Percentiles rank a stretch among this genome's conserved stretches.
phyloP scores from a whole-genome alignment of 805 yeast species.

The Priceomyces medius region DNA sequence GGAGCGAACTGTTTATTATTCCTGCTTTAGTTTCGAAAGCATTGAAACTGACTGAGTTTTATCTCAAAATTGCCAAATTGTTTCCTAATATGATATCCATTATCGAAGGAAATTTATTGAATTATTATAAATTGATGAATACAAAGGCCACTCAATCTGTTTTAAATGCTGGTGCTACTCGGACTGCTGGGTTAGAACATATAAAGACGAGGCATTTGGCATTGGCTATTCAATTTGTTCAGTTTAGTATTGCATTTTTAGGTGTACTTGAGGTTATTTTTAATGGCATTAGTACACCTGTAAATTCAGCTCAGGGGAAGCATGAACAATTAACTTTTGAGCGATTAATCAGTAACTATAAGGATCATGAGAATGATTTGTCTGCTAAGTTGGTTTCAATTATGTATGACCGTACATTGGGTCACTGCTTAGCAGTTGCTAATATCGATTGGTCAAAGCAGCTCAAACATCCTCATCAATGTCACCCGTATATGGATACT shows the following conservation, averaged over 20 bases:
- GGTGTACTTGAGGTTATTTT: slow-evolving; percentile 21
- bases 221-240: slow-evolving; percentile 63
- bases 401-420: slow-evolving; percentile 62
- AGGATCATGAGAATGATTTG: slow-evolving; percentile 63
- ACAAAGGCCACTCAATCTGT: slow-evolving; percentile 58
- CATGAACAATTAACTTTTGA: slow-evolving; percentile 20
- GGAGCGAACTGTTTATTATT: slow-evolving; percentile 24
- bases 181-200: slow-evolving; percentile 70
- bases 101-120: slow-evolving; percentile 46
- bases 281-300: slow-evolving; percentile 1
- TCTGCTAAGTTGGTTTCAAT: slow-evolving; percentile 64
- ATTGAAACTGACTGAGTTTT: slow-evolving; percentile 42
- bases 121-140: slow-evolving; percentile 47
- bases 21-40: slow-evolving; percentile 27
- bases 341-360: slow-evolving; percentile 38
- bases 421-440: slow-evolving; percentile 49
- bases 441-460: slow-evolving; percentile 52
- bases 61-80: slow-evolving; percentile 54
- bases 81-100: slow-evolving; percentile 46
- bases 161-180: slow-evolving; percentile 72
- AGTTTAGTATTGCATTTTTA: slow-evolving; percentile 41
- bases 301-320: slow-evolving; percentile 12
- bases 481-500: slow-evolving; percentile 63
- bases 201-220: slow-evolving; percentile 73
- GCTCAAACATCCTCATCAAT: slow-evolving; percentile 41